Evolutionary conservation across 140 eudicot species (phyloP).

Genomic region (Ambrosia hybrid): DNA sequence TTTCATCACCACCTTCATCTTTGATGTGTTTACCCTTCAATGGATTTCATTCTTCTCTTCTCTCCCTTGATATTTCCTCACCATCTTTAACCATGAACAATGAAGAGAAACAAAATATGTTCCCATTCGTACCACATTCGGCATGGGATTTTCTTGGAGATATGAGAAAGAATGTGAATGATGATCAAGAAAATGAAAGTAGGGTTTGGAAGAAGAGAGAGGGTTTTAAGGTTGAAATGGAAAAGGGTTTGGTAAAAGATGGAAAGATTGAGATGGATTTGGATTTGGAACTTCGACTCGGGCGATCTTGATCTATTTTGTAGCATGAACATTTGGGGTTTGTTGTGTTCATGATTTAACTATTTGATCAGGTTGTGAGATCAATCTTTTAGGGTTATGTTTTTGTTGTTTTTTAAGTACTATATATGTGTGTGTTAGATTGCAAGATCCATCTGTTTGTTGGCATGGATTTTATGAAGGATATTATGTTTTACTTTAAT

Average conservation of each 20-base stretch:
- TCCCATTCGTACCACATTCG: slow-evolving; percentile 15
- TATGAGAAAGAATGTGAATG: slow-evolving; percentile 36
- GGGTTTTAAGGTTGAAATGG: slow-evolving; percentile 46
- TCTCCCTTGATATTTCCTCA: slow-evolving; percentile 13
- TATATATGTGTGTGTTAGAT: slow-evolving; percentile 10
- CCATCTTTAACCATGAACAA: slow-evolving; percentile 23
- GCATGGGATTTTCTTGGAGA: slow-evolving; percentile 26
- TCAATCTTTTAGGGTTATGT: slow-evolving; percentile 26
- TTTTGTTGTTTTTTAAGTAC: slow-evolving; percentile 2
- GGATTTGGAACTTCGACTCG: slow-evolving; percentile 91
- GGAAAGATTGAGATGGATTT: slow-evolving; percentile 57
- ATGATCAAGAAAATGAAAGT: slow-evolving; percentile 11
- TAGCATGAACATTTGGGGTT: background rate
- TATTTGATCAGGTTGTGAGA: slow-evolving; percentile 2
- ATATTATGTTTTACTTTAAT: slow-evolving; percentile 14
- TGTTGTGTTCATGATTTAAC: slow-evolving; percentile 13
- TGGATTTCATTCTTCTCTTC: slow-evolving; percentile 20
- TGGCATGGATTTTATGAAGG: slow-evolving; percentile 14
- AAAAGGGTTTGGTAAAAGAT: slow-evolving; percentile 47
- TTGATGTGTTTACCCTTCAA: slow-evolving; percentile 37
- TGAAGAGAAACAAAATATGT: slow-evolving; percentile 24
- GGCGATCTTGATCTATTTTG: slow-evolving; percentile 31
- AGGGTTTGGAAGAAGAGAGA: slow-evolving; percentile 51
- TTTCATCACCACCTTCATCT: slow-evolving; percentile 24
- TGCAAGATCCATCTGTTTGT: slow-evolving; percentile 22